Evolutionary conservation across 2,329 filamentous ascomycete species (phyloP).

Genomic region (Curvularia sp.): DNA sequence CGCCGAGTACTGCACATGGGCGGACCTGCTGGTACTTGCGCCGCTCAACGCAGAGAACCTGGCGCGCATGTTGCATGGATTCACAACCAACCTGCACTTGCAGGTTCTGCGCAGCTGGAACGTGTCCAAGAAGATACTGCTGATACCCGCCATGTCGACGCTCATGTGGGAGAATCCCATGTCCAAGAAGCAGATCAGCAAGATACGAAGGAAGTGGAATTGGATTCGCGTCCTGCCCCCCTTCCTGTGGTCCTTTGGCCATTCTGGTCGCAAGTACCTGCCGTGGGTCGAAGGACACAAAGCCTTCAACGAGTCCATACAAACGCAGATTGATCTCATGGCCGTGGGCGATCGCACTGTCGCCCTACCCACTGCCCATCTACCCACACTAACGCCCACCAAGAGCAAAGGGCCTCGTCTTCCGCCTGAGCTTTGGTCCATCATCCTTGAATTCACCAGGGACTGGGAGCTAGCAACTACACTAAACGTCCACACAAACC

Average conservation of each 20-base stretch:
- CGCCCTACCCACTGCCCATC: constrained; percentile 43
- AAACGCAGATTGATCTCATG: constrained; percentile 78
- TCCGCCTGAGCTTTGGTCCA: constrained; percentile 87
- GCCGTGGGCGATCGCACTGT: constrained; percentile 74
- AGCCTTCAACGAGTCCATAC: constrained; percentile 75
- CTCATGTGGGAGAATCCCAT: constrained; percentile 91
- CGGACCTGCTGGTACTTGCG: constrained; percentile 82
- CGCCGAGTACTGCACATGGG: constrained; percentile 81
- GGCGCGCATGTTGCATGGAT: constrained; percentile 85
- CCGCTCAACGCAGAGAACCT: constrained; percentile 85
- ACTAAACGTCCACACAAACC: constrained; percentile 78
- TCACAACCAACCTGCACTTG: constrained; percentile 80
- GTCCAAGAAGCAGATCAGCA: constrained; percentile 85
- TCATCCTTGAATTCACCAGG: constrained; percentile 81
- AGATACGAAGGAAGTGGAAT: constrained; percentile 82
- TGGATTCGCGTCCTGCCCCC: constrained; percentile 85
- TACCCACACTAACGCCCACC: constrained; percentile 42
- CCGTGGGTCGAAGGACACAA: constrained; percentile 66
- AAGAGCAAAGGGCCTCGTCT: constrained; percentile 58
- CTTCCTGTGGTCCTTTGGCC: constrained; percentile 80
- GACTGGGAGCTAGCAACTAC: constrained; percentile 92
- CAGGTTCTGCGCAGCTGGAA: constrained; percentile 88
- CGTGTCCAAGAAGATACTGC: constrained; percentile 79
- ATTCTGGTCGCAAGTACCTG: constrained; percentile 57
- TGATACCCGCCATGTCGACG: constrained; percentile 88